Conservation (phyloP, 1,284 basidiomycete genomes). For the Mycosarcoma mackinlayi region DNA sequence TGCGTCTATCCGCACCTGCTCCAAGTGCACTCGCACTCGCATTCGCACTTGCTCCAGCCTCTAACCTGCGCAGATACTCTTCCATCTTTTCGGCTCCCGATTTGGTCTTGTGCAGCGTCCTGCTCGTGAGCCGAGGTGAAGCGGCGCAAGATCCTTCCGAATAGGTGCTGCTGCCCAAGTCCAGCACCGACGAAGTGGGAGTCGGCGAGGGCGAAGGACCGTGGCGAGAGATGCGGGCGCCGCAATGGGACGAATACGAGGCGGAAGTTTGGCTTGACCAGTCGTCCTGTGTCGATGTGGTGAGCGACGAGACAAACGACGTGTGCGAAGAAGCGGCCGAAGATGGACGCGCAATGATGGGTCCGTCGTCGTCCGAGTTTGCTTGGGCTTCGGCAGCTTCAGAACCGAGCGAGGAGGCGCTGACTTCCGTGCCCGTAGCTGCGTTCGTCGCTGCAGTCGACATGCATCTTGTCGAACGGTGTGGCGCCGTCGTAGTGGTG, state of each 20-base stretch:
- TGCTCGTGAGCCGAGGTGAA: slow-evolving; percentile 17
- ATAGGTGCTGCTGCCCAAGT: neutral
- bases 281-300: slow-evolving; percentile 28
- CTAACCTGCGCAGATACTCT: slow-evolving; percentile 33
- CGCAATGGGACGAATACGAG: slow-evolving; percentile 11
- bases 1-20: neutral
- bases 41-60: slow-evolving; percentile 4
- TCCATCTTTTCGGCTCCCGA: slow-evolving; percentile 48
- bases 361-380: slow-evolving; percentile 15
- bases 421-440: neutral
- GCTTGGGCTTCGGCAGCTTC: neutral
- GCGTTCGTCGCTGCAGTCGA: slow-evolving; percentile 3
- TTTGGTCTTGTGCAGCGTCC: slow-evolving; percentile 33
- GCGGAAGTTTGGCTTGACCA: slow-evolving; percentile 23
- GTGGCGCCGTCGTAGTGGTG: neutral
- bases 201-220: slow-evolving; percentile 3
- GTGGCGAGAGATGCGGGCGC: slow-evolving; percentile 23
- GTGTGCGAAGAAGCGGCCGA: slow-evolving; percentile 30
- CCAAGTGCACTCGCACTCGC: no score
- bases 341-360: slow-evolving; percentile 40
- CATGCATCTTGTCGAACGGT: slow-evolving; percentile 7
- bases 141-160: neutral
- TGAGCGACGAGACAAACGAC: slow-evolving; percentile 28
- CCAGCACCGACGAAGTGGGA: neutral
- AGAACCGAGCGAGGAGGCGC: neutral